These are phyloP conservation scores for Moesziomyces sp. DNA, from an alignment of 1,284 basidiomycete genomes.

Conservation along the genomic window DNA sequence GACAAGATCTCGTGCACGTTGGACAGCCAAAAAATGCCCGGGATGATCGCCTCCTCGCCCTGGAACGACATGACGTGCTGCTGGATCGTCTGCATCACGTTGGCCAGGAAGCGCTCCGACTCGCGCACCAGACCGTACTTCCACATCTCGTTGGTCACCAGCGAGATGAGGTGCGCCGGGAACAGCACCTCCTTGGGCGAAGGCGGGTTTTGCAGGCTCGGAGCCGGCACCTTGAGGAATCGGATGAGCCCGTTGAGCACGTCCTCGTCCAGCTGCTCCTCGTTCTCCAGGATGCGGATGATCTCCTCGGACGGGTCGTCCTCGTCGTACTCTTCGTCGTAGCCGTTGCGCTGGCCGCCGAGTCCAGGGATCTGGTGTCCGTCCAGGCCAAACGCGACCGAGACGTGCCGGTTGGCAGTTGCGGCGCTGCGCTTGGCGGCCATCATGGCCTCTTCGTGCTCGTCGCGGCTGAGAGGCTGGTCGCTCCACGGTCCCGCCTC, in stretches of 20 bases:
- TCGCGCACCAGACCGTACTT: slow-evolving; percentile 97
- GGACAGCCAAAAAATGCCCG: slow-evolving; percentile 98
- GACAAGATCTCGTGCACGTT: slow-evolving; percentile 99
- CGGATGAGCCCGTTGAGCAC: slow-evolving; percentile 89
- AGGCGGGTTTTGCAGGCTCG: slow-evolving; percentile 88
- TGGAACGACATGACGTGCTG: slow-evolving; percentile 93
- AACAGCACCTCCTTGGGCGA: slow-evolving; percentile 97
- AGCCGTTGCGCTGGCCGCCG: slow-evolving; percentile 41
- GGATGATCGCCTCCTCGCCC: slow-evolving; percentile 93
- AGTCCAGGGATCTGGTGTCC: slow-evolving; percentile 56
- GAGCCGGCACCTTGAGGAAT: slow-evolving; percentile 90
- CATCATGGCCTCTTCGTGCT: slow-evolving; percentile 79
- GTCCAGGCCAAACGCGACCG: slow-evolving; percentile 77
- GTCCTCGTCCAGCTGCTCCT: slow-evolving; percentile 91
- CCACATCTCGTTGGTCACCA: slow-evolving; percentile 99
- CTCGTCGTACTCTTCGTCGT: slow-evolving; percentile 66
- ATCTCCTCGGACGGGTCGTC: slow-evolving; percentile 95
- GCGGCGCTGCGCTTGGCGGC: slow-evolving; percentile 78
- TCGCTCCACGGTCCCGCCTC: slow-evolving; percentile 82
- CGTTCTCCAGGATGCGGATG: slow-evolving; percentile 90
- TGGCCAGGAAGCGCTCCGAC: slow-evolving; percentile 96
- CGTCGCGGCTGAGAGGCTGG: slow-evolving; percentile 75
- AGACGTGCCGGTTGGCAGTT: slow-evolving; percentile 83
- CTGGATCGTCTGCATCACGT: slow-evolving; percentile 98
- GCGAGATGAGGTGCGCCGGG: slow-evolving; percentile 97